phyloP scores from a whole-genome alignment of 352 stramenopile genomes.

The Phytophthora melonis region DNA sequence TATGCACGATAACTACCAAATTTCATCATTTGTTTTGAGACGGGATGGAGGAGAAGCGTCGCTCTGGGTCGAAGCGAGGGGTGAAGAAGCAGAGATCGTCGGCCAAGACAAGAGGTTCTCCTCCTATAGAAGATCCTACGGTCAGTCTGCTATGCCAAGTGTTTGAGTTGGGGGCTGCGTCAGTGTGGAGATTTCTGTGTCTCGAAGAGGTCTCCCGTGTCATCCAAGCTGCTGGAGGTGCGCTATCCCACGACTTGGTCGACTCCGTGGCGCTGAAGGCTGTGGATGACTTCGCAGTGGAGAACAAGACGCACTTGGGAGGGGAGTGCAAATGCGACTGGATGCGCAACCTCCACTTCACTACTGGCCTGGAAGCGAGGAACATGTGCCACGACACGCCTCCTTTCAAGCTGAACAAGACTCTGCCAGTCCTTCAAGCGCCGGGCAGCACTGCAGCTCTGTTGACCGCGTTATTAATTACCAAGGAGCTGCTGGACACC shows the following conservation, averaged over 20 bases:
- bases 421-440: not conserved
- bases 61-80: not conserved
- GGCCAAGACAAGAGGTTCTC: not conserved
- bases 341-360: conserved; percentile 11
- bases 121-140: not conserved
- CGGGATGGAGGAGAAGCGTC: not conserved
- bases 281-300: conserved; percentile 6
- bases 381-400: not conserved
- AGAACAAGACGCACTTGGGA: conserved; percentile 19
- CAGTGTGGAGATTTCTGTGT: conserved; percentile 3
- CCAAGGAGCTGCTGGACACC: not conserved
- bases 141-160: not conserved
- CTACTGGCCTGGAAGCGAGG: not conserved
- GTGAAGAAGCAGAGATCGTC: not conserved
- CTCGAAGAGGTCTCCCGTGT: not conserved
- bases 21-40: not conserved
- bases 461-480: not conserved
- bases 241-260: not conserved
- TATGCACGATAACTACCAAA: not conserved
- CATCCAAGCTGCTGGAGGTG: not conserved
- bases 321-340: conserved; percentile 13
- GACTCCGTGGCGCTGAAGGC: not conserved
- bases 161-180: conserved; percentile 8
- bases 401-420: conserved; percentile 4
- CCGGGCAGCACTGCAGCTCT: not conserved